These are phyloP conservation scores for Penicillium pancosmium DNA, from an alignment of 495 filamentous ascomycete genomes.

Conservation along the genomic window DNA sequence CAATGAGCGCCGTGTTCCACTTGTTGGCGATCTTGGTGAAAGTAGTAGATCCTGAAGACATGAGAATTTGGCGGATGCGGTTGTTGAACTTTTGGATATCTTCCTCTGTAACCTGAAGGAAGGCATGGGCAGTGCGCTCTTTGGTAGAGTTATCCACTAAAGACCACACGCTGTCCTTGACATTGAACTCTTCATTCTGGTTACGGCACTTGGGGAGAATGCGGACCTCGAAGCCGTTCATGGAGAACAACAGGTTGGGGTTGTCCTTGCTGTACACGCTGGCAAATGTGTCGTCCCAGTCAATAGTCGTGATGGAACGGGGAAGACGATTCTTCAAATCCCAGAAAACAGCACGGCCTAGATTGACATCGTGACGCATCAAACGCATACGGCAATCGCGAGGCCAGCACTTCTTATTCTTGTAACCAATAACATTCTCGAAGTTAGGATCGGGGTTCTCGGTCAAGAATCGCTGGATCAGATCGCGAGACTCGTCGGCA, in stretches of 20 bases:
- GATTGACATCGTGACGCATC: conserved; percentile 99
- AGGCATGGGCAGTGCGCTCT: conserved; percentile 96
- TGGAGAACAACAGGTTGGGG: conserved; percentile 94
- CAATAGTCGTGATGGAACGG: conserved; percentile 92
- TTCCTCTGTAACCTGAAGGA: conserved; percentile 97
- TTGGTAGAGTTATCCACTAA: conserved; percentile 95
- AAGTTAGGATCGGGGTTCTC: conserved; percentile 99
- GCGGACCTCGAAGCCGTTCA: conserved; percentile 97
- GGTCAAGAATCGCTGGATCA: conserved; percentile 97
- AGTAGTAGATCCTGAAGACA: conserved; percentile 98
- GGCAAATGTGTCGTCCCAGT: conserved; percentile 99
- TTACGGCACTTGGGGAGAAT: conserved; percentile 97
- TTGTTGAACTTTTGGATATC: conserved; percentile 99
- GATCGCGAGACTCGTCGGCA: conserved; percentile 90
- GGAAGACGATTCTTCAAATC: conserved; percentile 97
- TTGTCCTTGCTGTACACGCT: conserved; percentile 99
- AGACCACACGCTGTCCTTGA: conserved; percentile 98
- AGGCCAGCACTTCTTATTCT: conserved; percentile 99
- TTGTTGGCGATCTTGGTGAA: conserved; percentile 99
- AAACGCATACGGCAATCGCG: conserved; percentile 95
- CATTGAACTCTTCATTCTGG: conserved; percentile 91
- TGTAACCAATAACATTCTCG: conserved; percentile 98
- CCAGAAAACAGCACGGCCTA: conserved; percentile 98
- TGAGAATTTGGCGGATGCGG: conserved; percentile 95
- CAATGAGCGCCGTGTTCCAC: conserved; percentile 98